Evolutionary conservation across 129 eudicot species (phyloP), one percentile per base, ranked within the genome.

Genomic region (Solidago caesia): DNA sequence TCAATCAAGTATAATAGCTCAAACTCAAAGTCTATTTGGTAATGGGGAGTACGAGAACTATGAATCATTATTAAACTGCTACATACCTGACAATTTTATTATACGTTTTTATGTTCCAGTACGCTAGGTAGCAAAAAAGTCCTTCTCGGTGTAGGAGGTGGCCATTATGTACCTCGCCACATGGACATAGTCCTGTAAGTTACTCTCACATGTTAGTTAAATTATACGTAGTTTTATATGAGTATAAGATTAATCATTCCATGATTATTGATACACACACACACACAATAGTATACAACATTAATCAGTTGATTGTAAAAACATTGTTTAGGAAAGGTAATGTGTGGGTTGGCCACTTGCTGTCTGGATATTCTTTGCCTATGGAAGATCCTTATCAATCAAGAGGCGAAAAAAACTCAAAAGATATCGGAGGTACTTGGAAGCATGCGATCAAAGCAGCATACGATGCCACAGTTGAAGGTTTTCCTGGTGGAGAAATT

Each of bases 111-210:
- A 59, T 76, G 42, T 74, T 53, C n/a, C 93, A 89, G 97, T 71
- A 72, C 60, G 64, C 49, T 74, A 55, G 77, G 77, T 60, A 80
- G 74, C 71, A 87, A 74, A 60, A 92, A 92, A 72, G 85, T 92
- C 58, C 93, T 92, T 70, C 88, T 92, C 14, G 97, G 97, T 47
- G 44, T 92, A 79, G 97, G 97, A 41, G 97, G 97, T 64, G 97
- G 97, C 44, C 97, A 92, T 84, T 92, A 92, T 84, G 97, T 79
- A 74, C 97, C 97, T 69, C 97, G 97, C 8, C 97, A 92, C 76
- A 89, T 89, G 96, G 97, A 92, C 77, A 77, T 89, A 73, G 73
- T 92, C 65, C 65, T 53, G 97, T 92, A 85, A 83, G 96, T 70
- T 73, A 25, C 53, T 66, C 11, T 58, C 53, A 70, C 51, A 8